Percentiles rank a stretch among this genome's conserved stretches.
Conservation (phyloP, 768 basidiomycete genomes). For the Termitomyces sp. region DNA sequence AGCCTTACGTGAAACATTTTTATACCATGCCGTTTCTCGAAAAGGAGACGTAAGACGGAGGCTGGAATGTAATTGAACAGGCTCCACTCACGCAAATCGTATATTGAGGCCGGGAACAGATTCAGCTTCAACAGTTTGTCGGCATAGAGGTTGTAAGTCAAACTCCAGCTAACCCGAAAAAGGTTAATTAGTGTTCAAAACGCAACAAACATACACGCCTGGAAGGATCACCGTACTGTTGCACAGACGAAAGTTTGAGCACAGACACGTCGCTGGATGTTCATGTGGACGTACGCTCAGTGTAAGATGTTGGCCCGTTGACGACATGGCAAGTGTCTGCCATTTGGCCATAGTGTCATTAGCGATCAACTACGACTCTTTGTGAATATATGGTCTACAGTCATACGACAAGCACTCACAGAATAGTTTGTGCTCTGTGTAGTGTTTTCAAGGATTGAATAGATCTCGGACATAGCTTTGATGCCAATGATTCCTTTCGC, state of each 20-base stretch:
- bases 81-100: conserved; percentile 35
- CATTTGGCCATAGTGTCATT: conserved; percentile 48
- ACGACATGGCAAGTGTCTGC: conserved; percentile 45
- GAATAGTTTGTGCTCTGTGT: conserved; percentile 36
- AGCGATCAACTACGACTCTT: conserved; percentile 40
- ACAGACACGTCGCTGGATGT: too few relatives aligned
- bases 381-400: not conserved
- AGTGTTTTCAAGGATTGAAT: conserved; percentile 33
- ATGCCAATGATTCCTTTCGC: conserved; percentile 70
- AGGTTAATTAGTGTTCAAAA: conserved; percentile 9
- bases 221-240: conserved; percentile 28
- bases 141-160: conserved; percentile 59
- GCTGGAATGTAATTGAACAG: too few relatives aligned
- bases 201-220: not conserved
- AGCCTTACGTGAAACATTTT: conserved; percentile 34
- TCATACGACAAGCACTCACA: conserved; percentile 15
- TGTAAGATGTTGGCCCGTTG: conserved; percentile 47
- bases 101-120: conserved; percentile 45
- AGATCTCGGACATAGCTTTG: conserved; percentile 56
- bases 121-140: conserved; percentile 52
- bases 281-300: conserved; percentile 32
- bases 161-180: conserved; percentile 38
- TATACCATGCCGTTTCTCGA: conserved; percentile 48
- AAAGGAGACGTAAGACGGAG: not conserved
- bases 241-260: not conserved